These are phyloP conservation scores for Colletotrichum australisinense DNA, from an alignment of 2,329 filamentous ascomycete species.

Conservation along the genomic window DNA sequence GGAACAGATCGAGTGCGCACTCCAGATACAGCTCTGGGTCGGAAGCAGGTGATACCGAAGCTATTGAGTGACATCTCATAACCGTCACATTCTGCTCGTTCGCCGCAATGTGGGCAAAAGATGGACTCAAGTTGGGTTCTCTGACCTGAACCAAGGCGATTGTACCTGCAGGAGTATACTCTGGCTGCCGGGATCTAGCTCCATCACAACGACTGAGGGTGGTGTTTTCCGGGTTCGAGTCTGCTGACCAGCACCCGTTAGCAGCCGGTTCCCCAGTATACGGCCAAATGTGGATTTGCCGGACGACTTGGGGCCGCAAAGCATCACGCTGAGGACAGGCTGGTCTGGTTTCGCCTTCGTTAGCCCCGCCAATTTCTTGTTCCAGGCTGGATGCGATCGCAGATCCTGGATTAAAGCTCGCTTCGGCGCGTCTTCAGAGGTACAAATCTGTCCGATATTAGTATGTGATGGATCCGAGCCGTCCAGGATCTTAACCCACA, in stretches of 20 bases:
- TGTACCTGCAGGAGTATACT: constrained; percentile 77
- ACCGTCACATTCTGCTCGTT: constrained; percentile 43
- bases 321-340: constrained; percentile 58
- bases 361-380: constrained; percentile 65
- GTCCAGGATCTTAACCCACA: constrained; percentile 48
- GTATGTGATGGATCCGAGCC: constrained; percentile 22
- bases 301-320: constrained; percentile 77
- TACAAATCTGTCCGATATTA: constrained; percentile 59
- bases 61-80: constrained; percentile 74
- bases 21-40: constrained; percentile 75
- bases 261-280: constrained; percentile 73
- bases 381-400: constrained; percentile 69
- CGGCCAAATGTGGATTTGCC: constrained; percentile 82
- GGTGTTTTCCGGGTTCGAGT: constrained; percentile 37
- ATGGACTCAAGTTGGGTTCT: constrained; percentile 71
- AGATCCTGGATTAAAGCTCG: constrained; percentile 64
- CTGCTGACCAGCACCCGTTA: constrained; percentile 58
- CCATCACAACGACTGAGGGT: constrained; percentile 67
- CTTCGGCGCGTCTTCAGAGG: constrained; percentile 63
- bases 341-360: constrained; percentile 48
- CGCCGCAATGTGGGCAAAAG: constrained; percentile 70
- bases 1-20: constrained; percentile 72
- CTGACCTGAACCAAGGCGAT: constrained; percentile 74
- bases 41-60: constrained; percentile 72
- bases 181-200: constrained; percentile 80